A percentile compares a stretch with the other conserved stretches of the same genome.
Evolutionary conservation across 805 yeast species (phyloP).

Genomic region (Sungouiella blattae): DNA sequence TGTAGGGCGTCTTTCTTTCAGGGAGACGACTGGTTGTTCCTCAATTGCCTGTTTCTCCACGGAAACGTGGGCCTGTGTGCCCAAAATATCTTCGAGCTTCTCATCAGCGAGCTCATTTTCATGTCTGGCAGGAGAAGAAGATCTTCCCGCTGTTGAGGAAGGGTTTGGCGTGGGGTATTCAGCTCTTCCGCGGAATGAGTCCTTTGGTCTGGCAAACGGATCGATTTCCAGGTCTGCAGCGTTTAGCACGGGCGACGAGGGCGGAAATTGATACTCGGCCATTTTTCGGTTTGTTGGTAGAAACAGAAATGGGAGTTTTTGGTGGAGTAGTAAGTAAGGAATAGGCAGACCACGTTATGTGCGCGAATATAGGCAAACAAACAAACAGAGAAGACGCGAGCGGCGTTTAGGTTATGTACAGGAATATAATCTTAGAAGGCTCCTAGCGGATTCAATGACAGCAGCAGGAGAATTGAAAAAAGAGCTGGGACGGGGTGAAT

Average conservation of each 20-base stretch:
- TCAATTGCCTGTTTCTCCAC: neutral
- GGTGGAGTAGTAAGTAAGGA: neutral
- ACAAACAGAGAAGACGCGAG: too few relatives aligned
- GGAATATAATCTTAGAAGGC: too few relatives aligned
- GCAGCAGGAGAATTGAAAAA: too few relatives aligned
- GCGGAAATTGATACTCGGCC: constrained; percentile 42
- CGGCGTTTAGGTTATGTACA: too few relatives aligned
- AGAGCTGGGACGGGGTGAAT: too few relatives aligned
- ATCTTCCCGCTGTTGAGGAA: constrained; percentile 44
- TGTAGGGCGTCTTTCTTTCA: constrained; percentile 1
- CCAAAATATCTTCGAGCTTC: neutral
- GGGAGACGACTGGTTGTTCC: neutral
- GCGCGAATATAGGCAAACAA: constrained; percentile 1
- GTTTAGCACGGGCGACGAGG: constrained; percentile 46
- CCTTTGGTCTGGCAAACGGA: constrained; percentile 8
- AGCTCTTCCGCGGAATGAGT: constrained; percentile 15
- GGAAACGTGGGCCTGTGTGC: neutral
- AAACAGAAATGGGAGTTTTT: neutral
- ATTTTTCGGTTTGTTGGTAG: too few relatives aligned
- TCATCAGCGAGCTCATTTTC: constrained; percentile 5
- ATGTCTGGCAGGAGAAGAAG: constrained; percentile 36
- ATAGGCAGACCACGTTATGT: too few relatives aligned
- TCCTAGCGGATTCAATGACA: too few relatives aligned
- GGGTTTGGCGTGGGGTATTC: constrained; percentile 74
- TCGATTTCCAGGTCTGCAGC: constrained; percentile 18